A percentile compares a stretch with the other conserved stretches of the same genome.
Evolutionary conservation across 768 basidiomycete species (phyloP).

Genomic region (Galerina marginata): DNA sequence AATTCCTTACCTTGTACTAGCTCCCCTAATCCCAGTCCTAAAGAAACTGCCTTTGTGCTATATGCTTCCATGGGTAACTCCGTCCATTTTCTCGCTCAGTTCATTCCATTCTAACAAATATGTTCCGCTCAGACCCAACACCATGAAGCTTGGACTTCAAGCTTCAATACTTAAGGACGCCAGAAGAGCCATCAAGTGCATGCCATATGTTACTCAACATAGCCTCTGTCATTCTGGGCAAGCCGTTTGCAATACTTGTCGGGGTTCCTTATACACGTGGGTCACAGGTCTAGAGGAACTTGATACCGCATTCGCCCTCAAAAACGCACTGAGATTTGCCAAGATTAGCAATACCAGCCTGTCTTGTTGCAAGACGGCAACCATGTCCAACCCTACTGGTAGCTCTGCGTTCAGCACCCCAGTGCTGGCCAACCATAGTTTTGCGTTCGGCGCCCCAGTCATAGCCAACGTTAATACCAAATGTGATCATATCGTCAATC

Average conservation of each 20-base stretch:
- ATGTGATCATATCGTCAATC: conserved; percentile 1
- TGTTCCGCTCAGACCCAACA: conserved; percentile 1
- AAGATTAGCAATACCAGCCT: neutral
- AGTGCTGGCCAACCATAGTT: neutral
- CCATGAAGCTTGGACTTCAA: conserved; percentile 17
- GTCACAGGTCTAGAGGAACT: conserved; percentile 3
- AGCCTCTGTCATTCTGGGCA: neutral
- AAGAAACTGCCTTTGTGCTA: conserved; percentile 23
- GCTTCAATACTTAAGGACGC: neutral
- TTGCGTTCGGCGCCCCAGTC: neutral
- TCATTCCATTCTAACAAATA: neutral
- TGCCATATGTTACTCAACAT: neutral
- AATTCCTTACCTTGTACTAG: conserved; percentile 23
- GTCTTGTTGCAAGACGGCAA: neutral
- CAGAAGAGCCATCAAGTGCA: neutral
- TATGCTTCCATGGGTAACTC: conserved; percentile 31
- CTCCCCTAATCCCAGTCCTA: conserved; percentile 21
- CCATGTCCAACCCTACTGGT: too few relatives aligned
- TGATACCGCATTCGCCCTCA: neutral
- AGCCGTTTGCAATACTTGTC: conserved; percentile 6
- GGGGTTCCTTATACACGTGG: conserved; percentile 5
- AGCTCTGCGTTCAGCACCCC: neutral
- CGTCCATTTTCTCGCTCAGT: neutral
- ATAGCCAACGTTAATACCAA: neutral
- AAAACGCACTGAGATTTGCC: neutral